Base-by-base conservation (phyloP, 495 filamentous ascomycete genomes). In the Talaromyces proteolyticus region DNA sequence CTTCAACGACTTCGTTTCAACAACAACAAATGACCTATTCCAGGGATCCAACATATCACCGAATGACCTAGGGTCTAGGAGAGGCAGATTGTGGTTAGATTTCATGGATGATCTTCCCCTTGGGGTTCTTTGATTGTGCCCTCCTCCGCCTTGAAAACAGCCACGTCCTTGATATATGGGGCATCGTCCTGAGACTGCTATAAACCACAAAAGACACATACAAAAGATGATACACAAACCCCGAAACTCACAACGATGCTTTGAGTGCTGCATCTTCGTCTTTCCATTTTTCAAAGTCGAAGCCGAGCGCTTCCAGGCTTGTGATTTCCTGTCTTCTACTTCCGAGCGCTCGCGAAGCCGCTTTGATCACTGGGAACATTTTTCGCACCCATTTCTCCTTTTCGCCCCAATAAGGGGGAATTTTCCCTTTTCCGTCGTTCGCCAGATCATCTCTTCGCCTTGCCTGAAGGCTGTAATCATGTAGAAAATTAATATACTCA, bases 401-500 rank as follows among this genome's bases (percentile, higher is more conserved):
- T 29, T 77, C 74, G 10, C 76, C 76, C 89, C 90, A 95, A 22
- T 60, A 67, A 26, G 81, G 79, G 18, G 83, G 80, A 48, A 67
- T 61, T 60, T 90, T 91, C 8, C 84, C 82, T 47, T 63, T 62
- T n/a, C 65, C 75, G 17, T 71, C 62, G 42, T 75, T 70, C 18
- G 62, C 64, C 14, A 81, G 58, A 4, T 63, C 73, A 20, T 57
- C 57, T 20, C 60, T 69, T 23, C 53, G 36, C 12, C 56, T 42
- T 16, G 85, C 82, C 39, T 56, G 53, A 6, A 56, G 29, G 0
- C 84, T 74, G 82, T 85, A 86, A 14, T 78, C 74, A 50, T 85
- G 72, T 7, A 91, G 47, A 46, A 72, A 64, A 57, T 95, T 91
- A 59, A 95, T 79, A 51, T 94, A 94, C 8, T 85, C 74, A 0